Evolutionary conservation across 2,329 filamentous ascomycete species (phyloP).

Genomic region (Zymoseptoria brevis): DNA sequence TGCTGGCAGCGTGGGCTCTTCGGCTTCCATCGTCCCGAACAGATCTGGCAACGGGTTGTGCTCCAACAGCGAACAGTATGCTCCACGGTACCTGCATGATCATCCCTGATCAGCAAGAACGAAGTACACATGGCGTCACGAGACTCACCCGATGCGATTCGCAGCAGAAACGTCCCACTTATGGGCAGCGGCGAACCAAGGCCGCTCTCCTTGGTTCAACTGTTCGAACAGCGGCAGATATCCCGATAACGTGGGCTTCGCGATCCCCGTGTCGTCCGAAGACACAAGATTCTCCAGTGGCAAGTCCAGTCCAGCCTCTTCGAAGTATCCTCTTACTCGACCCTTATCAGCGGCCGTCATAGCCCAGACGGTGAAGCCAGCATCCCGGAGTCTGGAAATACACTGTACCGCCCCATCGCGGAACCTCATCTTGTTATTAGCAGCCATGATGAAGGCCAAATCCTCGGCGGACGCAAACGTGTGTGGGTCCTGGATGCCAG

Average conservation of each 20-base stretch:
- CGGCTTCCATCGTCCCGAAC: conserved; percentile 45
- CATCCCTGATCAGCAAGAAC: not conserved
- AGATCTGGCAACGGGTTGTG: conserved; percentile 43
- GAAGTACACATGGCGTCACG: not conserved
- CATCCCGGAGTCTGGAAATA: conserved; percentile 36
- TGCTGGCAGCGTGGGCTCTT: conserved; percentile 38
- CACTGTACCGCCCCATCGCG: conserved; percentile 37
- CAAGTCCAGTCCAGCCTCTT: conserved; percentile 40
- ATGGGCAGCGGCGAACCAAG: conserved; percentile 52
- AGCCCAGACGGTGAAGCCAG: conserved; percentile 47
- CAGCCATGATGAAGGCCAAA: conserved; percentile 32
- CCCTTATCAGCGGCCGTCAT: conserved; percentile 45
- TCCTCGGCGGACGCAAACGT: conserved; percentile 38
- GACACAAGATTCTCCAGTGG: conserved; percentile 44
- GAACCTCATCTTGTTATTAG: conserved; percentile 29
- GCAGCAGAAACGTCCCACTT: conserved; percentile 51
- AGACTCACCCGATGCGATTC: conserved; percentile 36
- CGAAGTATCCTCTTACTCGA: conserved; percentile 46
- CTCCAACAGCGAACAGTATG: conserved; percentile 48
- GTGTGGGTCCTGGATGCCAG: conserved; percentile 38
- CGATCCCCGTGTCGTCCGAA: conserved; percentile 42
- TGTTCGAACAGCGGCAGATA: conserved; percentile 39
- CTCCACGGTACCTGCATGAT: conserved; percentile 38
- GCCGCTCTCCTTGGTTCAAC: conserved; percentile 29
- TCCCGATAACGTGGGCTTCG: conserved; percentile 43